These are phyloP conservation scores for Pulicaria dysenterica DNA, from an alignment of 129 eudicot genomes.

Conservation along the genomic window DNA sequence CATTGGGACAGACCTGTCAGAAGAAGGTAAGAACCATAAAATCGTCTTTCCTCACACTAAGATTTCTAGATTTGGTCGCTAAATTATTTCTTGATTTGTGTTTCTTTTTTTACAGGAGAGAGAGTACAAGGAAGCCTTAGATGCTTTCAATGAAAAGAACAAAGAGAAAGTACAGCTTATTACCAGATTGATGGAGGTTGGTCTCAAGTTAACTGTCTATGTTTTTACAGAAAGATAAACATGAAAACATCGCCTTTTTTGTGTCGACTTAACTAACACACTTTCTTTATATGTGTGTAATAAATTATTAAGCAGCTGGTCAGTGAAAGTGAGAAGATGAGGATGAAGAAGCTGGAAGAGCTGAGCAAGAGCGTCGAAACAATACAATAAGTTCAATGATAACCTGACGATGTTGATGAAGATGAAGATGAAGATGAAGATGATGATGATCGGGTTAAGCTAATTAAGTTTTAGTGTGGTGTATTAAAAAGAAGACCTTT, in stretches of 20 bases:
- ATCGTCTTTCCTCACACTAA: background rate
- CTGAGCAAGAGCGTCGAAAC: constrained; percentile 94
- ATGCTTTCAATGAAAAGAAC: constrained; percentile 95
- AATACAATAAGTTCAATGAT: constrained; percentile 46
- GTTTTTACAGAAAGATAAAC: background rate
- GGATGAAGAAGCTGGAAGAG: constrained; percentile 98
- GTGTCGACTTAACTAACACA: constrained; percentile 30
- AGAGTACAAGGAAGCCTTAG: constrained; percentile 94
- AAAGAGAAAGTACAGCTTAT: constrained; percentile 94
- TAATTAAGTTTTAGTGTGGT: constrained; percentile 76
- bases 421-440: constrained; percentile 32
- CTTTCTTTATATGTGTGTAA: constrained; percentile 28
- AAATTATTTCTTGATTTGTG: constrained; percentile 22
- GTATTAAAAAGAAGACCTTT: constrained; percentile 46
- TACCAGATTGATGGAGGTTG: constrained; percentile 92
- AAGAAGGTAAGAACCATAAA: constrained; percentile 66
- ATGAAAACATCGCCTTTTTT: background rate
- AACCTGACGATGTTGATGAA: constrained; percentile 22
- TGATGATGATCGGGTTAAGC: constrained; percentile 41
- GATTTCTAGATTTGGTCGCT: constrained; percentile 2
- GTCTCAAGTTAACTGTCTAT: constrained; percentile 35
- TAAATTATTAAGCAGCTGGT: constrained; percentile 82
- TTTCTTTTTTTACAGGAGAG: constrained; percentile 56
- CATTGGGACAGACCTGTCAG: constrained; percentile 80
- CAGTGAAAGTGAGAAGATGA: constrained; percentile 90